Base-by-base conservation (phyloP, 371 early-diverging fungal genomes). In the Mycotypha africana region DNA sequence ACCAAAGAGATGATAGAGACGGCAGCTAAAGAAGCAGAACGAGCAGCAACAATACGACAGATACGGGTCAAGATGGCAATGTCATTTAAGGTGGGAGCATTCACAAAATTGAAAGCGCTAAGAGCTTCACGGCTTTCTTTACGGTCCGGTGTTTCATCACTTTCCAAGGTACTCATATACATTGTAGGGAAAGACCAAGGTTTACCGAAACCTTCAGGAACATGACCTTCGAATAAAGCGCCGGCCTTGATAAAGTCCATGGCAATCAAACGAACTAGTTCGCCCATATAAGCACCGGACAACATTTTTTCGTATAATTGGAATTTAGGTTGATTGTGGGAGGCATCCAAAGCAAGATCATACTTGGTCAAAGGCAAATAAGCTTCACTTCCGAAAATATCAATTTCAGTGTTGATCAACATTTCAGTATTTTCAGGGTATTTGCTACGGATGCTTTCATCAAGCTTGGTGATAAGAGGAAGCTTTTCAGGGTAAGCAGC, bases 281-380 rank as follows among this genome's bases (percentile, higher is more conserved):
- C 97, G 45, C 95, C 94, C 34, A 96, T 63, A 61, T 94, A 96
- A 62, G 91, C 81, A 25, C 97, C 95, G 24, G 89, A 87, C 31
- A 94, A 79, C 86, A 93, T 86, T 70, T 96, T 95, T 60, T 94
- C 95, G 59, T 89, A 90, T n/a, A 81, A 74, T 59, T 93, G 93
- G 58, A 81, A 73, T 26, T 79, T 73, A 28, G 89, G 88, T 58
- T 90, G 86, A 19, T 65, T 53, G 32, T 90, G 82, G 26, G 70
- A 72, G 42, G 73, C 64, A 67, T 96, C 93, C 47, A 94, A 77
- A 20, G 59, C 60, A 42, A 66, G 64, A 74, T 95, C 97, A 56
- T 85, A 92, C 56, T 78, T 71, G 20, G 88, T 92, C 52, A 84
- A 62, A 21, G 94, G 93, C 26, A 95, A 73, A 38, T 68, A 68